A percentile compares a stretch with the other conserved stretches of the same genome.
These are phyloP conservation scores for Pleoardoris graminearum DNA, from an alignment of 2,329 filamentous ascomycete genomes.

Conservation along the genomic window DNA sequence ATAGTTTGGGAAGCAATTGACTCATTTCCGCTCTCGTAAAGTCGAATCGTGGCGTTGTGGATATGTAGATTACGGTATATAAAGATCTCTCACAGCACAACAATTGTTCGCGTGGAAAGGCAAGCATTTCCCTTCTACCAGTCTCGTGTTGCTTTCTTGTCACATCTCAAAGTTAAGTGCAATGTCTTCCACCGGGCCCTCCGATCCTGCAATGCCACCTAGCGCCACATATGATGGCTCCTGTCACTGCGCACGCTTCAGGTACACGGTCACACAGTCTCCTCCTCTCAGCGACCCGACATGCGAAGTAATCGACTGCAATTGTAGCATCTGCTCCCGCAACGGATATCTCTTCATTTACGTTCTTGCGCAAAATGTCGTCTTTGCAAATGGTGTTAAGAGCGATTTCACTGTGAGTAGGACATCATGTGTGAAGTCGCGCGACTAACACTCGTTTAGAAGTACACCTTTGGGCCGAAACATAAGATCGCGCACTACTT, in stretches of 20 bases:
- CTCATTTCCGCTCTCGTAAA: no score
- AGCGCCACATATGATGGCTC: conserved; percentile 50
- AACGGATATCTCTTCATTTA: conserved; percentile 56
- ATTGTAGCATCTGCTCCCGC: conserved; percentile 58
- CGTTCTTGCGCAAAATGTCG: conserved; percentile 19
- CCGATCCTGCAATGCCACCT: neutral
- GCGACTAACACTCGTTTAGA: conserved; percentile 9
- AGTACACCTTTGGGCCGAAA: conserved; percentile 31
- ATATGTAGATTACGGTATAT: no score
- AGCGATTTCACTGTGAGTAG: conserved; percentile 23
- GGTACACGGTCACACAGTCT: conserved; percentile 54
- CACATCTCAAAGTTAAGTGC: no score
- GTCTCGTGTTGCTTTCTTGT: no score
- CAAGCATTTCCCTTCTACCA: no score
- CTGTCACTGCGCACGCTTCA: conserved; percentile 59
- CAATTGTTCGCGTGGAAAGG: no score
- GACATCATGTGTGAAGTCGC: neutral
- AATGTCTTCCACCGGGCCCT: conserved; percentile 1
- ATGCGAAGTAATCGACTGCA: conserved; percentile 52
- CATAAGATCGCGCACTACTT: conserved; percentile 32
- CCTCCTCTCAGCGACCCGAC: conserved; percentile 51
- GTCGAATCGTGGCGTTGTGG: no score
- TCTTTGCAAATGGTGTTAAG: conserved; percentile 23
- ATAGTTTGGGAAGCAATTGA: no score
- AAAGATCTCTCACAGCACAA: no score